Evolutionary conservation across 2,329 filamentous ascomycete genomes (phyloP).

Genomic region (Phaeophleospora eucalypticola): DNA sequence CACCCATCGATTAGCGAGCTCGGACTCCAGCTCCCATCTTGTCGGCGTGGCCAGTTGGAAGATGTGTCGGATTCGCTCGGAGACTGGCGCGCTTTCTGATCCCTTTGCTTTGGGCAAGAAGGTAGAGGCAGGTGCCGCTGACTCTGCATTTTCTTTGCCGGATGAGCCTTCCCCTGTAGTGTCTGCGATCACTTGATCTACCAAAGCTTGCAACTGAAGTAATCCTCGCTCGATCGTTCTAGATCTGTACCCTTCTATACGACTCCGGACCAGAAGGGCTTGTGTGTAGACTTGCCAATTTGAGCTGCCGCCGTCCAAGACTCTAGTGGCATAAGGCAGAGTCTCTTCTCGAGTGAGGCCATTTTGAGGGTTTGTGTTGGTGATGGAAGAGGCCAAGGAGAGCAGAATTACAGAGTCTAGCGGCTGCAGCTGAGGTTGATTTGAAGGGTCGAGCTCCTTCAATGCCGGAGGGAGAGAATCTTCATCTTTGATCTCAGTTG

Average conservation of each 20-base stretch:
- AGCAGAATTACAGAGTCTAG: constrained; percentile 88
- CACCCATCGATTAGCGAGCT: constrained; percentile 90
- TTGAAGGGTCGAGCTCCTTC: constrained; percentile 63
- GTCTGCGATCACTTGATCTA: constrained; percentile 91
- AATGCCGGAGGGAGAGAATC: constrained; percentile 58
- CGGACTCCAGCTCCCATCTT: constrained; percentile 89
- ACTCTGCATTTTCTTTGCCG: constrained; percentile 24
- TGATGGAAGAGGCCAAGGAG: constrained; percentile 74
- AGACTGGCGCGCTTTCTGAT: constrained; percentile 71
- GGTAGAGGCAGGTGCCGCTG: constrained; percentile 55
- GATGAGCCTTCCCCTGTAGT: constrained; percentile 43
- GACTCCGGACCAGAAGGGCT: constrained; percentile 79
- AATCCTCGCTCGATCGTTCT: constrained; percentile 85
- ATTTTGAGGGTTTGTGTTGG: constrained; percentile 80
- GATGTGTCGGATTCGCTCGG: constrained; percentile 75
- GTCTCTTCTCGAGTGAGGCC: constrained; percentile 91
- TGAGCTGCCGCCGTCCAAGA: constrained; percentile 80
- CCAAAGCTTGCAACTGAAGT: constrained; percentile 87
- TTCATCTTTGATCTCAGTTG: constrained; percentile 42
- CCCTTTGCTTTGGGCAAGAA: constrained; percentile 76
- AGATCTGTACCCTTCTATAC: constrained; percentile 83
- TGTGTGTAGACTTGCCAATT: constrained; percentile 99
- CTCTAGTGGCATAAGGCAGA: constrained; percentile 81
- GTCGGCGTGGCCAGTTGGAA: constrained; percentile 80
- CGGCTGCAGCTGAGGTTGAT: constrained; percentile 76